Conservation (phyloP, 73 alveolate species). For the Stentor coeruleus region DNA sequence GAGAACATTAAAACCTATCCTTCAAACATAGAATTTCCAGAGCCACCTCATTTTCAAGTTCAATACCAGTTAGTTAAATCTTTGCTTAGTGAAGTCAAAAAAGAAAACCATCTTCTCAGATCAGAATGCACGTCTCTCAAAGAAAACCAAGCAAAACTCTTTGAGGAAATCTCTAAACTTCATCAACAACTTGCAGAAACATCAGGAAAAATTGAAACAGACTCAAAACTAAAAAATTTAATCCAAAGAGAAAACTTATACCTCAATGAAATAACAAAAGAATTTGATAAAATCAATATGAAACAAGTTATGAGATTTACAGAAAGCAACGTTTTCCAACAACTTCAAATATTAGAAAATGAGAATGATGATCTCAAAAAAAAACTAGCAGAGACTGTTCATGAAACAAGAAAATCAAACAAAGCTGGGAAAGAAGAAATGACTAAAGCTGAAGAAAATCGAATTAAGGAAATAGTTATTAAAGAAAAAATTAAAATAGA, state of each 20-base stretch:
- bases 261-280: not conserved
- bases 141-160: too few species aligned
- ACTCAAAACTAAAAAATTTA: not conserved
- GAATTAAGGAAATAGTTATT: too few species aligned
- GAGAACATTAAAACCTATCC: too few species aligned
- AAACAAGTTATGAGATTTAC: not conserved
- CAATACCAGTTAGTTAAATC: too few species aligned
- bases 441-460: not conserved
- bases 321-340: not conserved
- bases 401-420: not conserved
- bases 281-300: too few species aligned
- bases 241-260: not conserved
- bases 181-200: not conserved
- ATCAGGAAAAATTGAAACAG: not conserved
- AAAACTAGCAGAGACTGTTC: not conserved
- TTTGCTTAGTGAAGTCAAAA: too few species aligned
- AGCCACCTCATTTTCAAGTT: too few species aligned
- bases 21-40: too few species aligned
- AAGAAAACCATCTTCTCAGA: too few species aligned
- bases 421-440: too few species aligned
- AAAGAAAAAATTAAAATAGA: not conserved
- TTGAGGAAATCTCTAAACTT: not conserved
- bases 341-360: not conserved
- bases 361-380: not conserved
- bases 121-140: too few species aligned